Base-by-base conservation (phyloP, 2,329 filamentous ascomycete genomes). In the Sarocladiaceae sp. region DNA sequence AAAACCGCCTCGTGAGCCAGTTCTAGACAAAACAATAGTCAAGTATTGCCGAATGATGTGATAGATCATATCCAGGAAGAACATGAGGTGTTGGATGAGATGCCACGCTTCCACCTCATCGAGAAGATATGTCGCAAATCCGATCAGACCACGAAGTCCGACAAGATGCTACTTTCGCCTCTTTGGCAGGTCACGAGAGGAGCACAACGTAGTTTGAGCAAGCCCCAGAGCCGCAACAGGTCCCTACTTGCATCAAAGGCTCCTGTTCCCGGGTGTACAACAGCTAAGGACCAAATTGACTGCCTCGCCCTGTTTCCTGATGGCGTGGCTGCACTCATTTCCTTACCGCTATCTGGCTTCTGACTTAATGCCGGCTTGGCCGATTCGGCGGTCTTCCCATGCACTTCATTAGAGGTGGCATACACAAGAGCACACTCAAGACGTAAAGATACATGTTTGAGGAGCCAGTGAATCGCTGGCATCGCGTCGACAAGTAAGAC, bases 251-350 rank as follows among this genome's bases (percentile, higher is more conserved):
- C 26, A 17, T n/a, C 26, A 33, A 48, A 48, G 26, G 40, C n/a
- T 15, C 44, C 17, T 29, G 44, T 48, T 48, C 44, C 20, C n/a
- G 44, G 44, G 44, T 48, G 44, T 48, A 48, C 44, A 48, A 48
- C 44, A 48, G 40, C 22, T 26, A 44, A 12, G 28, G n/a, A n/a
- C n/a, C 40, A 44, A 22, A 40, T 22, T 11, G n/a, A 8, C n/a
- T 23, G 26, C 12, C 18, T 17, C 33, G 33, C 33, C 33, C 15
- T 36, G 33, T 36, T 17, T 36, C 5, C 15, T 12, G 33, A n/a
- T n/a, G 15, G 33, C 33, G 33, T n/a, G n/a, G n/a, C 8, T n/a
- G 15, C 33, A 36, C 33, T 12, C 33, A 6, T n/a, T n/a, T n/a
- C 18, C 15, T 36, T 36, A 6, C 33, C 33, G 12, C 15, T 10